phyloP scores from a whole-genome alignment of 2,329 filamentous ascomycete genomes.

The Ustilaginoidea virens region DNA sequence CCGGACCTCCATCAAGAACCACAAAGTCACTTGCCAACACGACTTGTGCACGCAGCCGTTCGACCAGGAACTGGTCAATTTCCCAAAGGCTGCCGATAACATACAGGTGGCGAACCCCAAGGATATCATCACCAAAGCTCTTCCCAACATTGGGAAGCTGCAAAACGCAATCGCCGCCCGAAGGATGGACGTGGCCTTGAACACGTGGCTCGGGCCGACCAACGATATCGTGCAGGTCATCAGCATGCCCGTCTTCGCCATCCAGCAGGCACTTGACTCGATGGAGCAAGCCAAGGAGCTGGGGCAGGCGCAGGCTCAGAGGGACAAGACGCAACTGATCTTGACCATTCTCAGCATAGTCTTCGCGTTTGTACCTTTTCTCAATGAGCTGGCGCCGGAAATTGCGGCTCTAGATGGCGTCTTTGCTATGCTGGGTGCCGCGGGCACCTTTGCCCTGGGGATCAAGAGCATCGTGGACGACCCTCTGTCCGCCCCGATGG shows the following conservation, averaged over 20 bases:
- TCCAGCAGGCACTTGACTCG: slow-evolving; percentile 1
- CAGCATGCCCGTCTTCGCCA: slow-evolving; percentile 4
- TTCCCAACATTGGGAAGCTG: slow-evolving; percentile 2
- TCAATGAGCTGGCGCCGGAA: neutral
- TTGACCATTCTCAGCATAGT: neutral
- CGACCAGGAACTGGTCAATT: neutral
- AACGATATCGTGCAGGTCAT: slow-evolving; percentile 2
- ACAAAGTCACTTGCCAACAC: neutral
- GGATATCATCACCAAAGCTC: slow-evolving; percentile 2
- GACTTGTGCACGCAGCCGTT: neutral
- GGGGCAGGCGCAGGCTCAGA: neutral
- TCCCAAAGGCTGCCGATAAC: slow-evolving; percentile 1
- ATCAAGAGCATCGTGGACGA: slow-evolving; percentile 3
- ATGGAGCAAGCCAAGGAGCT: neutral
- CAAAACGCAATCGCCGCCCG: slow-evolving; percentile 1
- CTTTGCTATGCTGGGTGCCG: neutral
- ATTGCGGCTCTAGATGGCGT: neutral
- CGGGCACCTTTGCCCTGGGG: slow-evolving; percentile 1
- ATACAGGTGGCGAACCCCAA: slow-evolving; percentile 4
- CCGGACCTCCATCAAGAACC: neutral
- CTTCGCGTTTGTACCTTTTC: slow-evolving; percentile 1
- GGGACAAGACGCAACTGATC: neutral
- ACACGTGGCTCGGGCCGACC: neutral
- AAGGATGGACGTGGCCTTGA: neutral
- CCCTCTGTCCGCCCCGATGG: slow-evolving; percentile 1